Evolutionary conservation across 116 monocot species (phyloP).

Genomic region (Zostera marina): DNA sequence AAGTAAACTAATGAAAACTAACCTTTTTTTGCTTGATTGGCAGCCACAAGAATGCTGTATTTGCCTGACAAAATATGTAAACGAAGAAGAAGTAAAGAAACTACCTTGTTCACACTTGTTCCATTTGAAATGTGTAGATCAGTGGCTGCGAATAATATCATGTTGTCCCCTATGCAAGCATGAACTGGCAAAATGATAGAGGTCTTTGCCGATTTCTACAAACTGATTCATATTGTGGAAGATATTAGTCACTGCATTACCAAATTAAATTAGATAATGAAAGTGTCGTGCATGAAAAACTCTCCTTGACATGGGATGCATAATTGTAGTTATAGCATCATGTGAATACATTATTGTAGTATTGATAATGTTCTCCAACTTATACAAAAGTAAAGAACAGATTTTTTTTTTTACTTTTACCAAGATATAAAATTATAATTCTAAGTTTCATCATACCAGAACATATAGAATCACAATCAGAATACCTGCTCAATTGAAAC

Average conservation of each 20-base stretch:
- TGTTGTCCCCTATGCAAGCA: conserved; percentile 23
- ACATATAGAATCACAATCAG: not conserved
- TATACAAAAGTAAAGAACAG: no score
- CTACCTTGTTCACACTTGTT: conserved; percentile 75
- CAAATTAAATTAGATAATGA: no score
- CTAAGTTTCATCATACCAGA: not conserved
- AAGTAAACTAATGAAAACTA: not conserved
- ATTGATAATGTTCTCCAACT: no score
- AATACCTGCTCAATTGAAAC: not conserved
- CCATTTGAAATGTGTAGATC: conserved; percentile 70
- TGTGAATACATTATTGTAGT: no score
- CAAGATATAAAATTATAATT: not conserved
- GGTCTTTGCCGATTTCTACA: not conserved
- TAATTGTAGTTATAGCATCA: no score
- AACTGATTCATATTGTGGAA: not conserved
- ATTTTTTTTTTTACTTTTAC: no score
- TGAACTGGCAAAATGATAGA: conserved; percentile 4
- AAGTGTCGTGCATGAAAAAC: no score
- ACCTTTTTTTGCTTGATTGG: not conserved
- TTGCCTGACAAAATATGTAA: conserved; percentile 58
- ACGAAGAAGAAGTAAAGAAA: conserved; percentile 67
- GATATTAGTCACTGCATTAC: no score
- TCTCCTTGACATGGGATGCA: no score
- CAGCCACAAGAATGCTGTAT: conserved; percentile 67
- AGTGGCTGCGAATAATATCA: conserved; percentile 38